A percentile compares a stretch with the other conserved stretches of the same genome.
These are phyloP conservation scores for Tolypocladium tropicale DNA, from an alignment of 2,329 filamentous ascomycete genomes.

Conservation along the genomic window DNA sequence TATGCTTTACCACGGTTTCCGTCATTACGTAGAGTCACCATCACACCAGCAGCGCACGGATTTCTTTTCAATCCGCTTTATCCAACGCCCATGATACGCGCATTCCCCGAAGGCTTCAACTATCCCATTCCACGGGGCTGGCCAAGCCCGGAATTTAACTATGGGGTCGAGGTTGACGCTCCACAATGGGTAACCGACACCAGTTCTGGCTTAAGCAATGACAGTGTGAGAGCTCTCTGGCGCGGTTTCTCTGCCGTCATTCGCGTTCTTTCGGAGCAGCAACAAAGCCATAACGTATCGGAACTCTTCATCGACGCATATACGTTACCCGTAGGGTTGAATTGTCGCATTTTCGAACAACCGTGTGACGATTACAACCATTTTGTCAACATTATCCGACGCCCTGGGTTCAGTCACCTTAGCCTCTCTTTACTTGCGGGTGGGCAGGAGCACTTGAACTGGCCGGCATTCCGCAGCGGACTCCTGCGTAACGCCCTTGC, in stretches of 20 bases:
- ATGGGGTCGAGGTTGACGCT: background rate
- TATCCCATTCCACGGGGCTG: background rate
- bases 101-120: background rate
- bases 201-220: background rate
- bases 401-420: background rate
- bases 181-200: background rate
- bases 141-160: background rate
- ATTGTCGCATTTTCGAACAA: background rate
- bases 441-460: background rate
- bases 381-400: background rate
- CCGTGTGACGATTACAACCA: background rate
- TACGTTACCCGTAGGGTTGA: background rate
- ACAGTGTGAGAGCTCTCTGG: background rate
- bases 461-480: background rate
- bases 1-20: background rate
- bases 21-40: background rate
- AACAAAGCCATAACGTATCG: background rate
- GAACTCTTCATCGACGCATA: background rate
- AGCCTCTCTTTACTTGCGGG: background rate
- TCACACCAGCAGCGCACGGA: background rate
- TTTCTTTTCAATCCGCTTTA: background rate
- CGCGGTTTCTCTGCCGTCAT: background rate
- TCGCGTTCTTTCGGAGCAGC: background rate
- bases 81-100: background rate
- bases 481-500: background rate